Base-by-base conservation (phyloP, 2,329 filamentous ascomycete species). In the Delphinella strobiligena region DNA sequence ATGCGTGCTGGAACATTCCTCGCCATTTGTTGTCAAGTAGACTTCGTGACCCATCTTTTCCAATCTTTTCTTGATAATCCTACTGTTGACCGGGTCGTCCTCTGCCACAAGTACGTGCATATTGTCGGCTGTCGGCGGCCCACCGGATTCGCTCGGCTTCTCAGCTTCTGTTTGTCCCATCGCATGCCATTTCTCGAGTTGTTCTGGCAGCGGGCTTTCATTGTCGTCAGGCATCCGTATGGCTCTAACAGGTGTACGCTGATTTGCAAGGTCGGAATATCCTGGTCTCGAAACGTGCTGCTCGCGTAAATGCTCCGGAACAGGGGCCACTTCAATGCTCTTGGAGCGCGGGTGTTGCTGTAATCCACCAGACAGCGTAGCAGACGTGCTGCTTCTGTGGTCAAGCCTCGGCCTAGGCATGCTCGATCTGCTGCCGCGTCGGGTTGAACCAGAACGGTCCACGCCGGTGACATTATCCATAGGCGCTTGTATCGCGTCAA, bases 71-170 rank as follows among this genome's bases (percentile, higher is more conserved):
- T 77, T 75, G 31, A 93, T 64, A 31, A 93, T 83, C 43, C 78
- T 81, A 60, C 83, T 83, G 50, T 93, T 93, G 49, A 93, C 78
- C 0, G 85, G 84, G 50, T 93, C 86, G 49, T 94, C 87, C 53
- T 93, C 87, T 0, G 87, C 87, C 27, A 93, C 75, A 16, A 93
- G 66, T 2, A 93, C 75, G 14, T 72, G 68, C 47, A 86, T 64
- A 29, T 71, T 60, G 2, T 68, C 34, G 18, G 41, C 35, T 8
- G 47, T 44, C 4, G 45, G 39, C 18, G 42, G 34, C 14, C 47
- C 42, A n/a, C 51, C 37, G 11, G 36, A 36, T 16, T 22, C 43
- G n/a, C 43, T 36, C 12, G 44, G 42, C 18, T 43, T 37, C 19
- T 48, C 40, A 12, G 44, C 36, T 15, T 46, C 18, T 34, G 15